A percentile compares a stretch with the other conserved stretches of the same genome.
Conservation (phyloP, 331 rosid species). For the Prunus yedoensis region DNA sequence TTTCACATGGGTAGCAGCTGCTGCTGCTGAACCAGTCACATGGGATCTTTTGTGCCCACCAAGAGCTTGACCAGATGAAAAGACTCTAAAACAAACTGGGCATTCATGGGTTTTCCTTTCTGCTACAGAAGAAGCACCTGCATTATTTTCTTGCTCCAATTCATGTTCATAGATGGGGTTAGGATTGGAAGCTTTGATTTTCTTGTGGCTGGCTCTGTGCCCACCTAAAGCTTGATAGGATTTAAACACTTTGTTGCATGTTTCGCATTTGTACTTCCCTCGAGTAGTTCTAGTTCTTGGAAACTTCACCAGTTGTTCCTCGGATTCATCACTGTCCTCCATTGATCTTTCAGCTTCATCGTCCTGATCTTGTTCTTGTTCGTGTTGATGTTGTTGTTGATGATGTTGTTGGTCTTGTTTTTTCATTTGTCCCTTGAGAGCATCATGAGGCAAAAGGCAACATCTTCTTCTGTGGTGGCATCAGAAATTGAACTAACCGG, state of each 20-base stretch:
- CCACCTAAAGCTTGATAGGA: slow-evolving; percentile 94
- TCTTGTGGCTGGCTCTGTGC: slow-evolving; percentile 88
- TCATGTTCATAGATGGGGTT: slow-evolving; percentile 15
- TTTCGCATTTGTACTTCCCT: slow-evolving; percentile 86
- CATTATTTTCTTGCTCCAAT: slow-evolving; percentile 26
- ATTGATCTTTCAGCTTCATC: slow-evolving; percentile 44
- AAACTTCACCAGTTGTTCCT: slow-evolving; percentile 35
- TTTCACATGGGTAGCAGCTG: slow-evolving; percentile 9
- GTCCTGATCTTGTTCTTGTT: slow-evolving; percentile 40
- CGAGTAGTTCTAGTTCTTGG: slow-evolving; percentile 22
- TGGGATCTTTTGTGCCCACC: slow-evolving; percentile 96
- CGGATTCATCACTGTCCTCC: slow-evolving; percentile 56
- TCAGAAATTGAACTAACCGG: slow-evolving; percentile 73
- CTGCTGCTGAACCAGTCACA: slow-evolving; percentile 41
- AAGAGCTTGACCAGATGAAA: slow-evolving; percentile 91
- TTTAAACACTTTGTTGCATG: slow-evolving; percentile 74
- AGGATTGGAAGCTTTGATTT: slow-evolving; percentile 36
- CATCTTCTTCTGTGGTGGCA: slow-evolving; percentile 69
- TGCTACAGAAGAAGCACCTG: slow-evolving; percentile 3
- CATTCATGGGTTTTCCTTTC: slow-evolving; percentile 70
- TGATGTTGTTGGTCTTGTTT: too few relatives aligned
- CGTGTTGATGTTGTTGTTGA: slow-evolving; percentile 13
- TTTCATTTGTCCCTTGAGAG: slow-evolving; percentile 80
- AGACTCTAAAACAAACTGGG: slow-evolving; percentile 81
- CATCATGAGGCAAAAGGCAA: slow-evolving; percentile 85